phyloP scores from a whole-genome alignment of 495 filamentous ascomycete genomes.

The Eremomyces bilateralis region DNA sequence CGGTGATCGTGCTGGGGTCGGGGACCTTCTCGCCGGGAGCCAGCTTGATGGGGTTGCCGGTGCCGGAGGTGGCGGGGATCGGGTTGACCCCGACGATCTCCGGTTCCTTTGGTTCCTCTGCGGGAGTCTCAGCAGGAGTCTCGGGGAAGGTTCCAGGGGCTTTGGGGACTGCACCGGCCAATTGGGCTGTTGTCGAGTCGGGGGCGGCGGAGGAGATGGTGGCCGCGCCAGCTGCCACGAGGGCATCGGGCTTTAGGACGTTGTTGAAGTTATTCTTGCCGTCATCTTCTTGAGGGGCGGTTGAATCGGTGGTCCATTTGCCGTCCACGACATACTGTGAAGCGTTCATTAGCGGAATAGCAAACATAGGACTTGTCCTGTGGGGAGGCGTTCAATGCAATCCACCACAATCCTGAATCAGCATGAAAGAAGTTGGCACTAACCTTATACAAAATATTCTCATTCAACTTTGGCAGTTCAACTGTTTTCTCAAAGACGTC shows the following conservation, averaged over 20 bases:
- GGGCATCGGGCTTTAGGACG: slow-evolving; percentile 54
- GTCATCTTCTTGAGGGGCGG: slow-evolving; percentile 60
- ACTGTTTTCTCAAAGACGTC: slow-evolving; percentile 57
- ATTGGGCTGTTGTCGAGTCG: slow-evolving; percentile 47
- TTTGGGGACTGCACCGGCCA: slow-evolving; percentile 25
- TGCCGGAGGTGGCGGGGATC: slow-evolving; percentile 54
- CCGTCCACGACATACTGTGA: slow-evolving; percentile 79
- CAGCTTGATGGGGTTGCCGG: slow-evolving; percentile 60
- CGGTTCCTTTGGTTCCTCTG: slow-evolving; percentile 10
- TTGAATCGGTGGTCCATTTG: slow-evolving; percentile 60
- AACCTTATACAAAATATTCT: slow-evolving; percentile 40
- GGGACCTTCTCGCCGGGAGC: slow-evolving; percentile 66
- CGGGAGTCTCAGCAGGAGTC: slow-evolving; percentile 33
- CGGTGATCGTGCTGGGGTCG: slow-evolving; percentile 30
- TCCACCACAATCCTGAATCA: no score
- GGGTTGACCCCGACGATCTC: slow-evolving; percentile 40
- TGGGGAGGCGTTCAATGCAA: no score
- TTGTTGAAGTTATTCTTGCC: slow-evolving; percentile 67
- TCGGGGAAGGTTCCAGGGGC: slow-evolving; percentile 65
- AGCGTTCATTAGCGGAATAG: no score
- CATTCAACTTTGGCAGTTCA: slow-evolving; percentile 31
- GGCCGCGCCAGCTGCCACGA: slow-evolving; percentile 22
- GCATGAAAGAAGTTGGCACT: not conserved
- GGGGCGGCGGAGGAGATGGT: slow-evolving; percentile 51
- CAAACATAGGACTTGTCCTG: no score